phyloP scores from a whole-genome alignment of 495 filamentous ascomycete species.

The Recurvomyces mirabilis region DNA sequence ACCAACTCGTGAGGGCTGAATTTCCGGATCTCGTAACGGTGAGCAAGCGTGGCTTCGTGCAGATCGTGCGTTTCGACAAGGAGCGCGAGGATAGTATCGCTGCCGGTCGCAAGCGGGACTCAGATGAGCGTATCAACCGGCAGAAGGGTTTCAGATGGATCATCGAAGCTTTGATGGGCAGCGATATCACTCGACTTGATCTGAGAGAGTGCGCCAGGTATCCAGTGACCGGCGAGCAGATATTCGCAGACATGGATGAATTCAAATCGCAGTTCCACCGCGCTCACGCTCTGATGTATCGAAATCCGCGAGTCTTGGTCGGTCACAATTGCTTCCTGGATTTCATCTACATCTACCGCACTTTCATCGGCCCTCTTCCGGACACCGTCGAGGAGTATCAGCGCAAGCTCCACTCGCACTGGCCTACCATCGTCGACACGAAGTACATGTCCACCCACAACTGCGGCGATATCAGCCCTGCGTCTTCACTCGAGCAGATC shows the following conservation, averaged over 20 bases:
- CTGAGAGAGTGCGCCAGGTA: slow-evolving; percentile 31
- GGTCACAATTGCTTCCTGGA: slow-evolving; percentile 74
- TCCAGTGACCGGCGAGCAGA: slow-evolving; percentile 18
- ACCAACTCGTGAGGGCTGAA: slow-evolving; percentile 54
- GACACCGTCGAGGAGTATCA: slow-evolving; percentile 50
- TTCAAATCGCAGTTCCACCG: slow-evolving; percentile 27
- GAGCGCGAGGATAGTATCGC: slow-evolving; percentile 36
- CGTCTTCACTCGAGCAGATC: slow-evolving; percentile 41
- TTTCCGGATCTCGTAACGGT: slow-evolving; percentile 46
- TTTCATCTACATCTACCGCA: slow-evolving; percentile 56
- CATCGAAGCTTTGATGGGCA: slow-evolving; percentile 54
- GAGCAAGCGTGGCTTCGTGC: slow-evolving; percentile 38
- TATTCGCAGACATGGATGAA: slow-evolving; percentile 23
- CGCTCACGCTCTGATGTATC: slow-evolving; percentile 33
- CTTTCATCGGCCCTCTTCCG: slow-evolving; percentile 59
- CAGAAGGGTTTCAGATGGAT: slow-evolving; percentile 58
- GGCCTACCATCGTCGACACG: slow-evolving; percentile 64
- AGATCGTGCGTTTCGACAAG: slow-evolving; percentile 40
- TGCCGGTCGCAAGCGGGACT: slow-evolving; percentile 30
- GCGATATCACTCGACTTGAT: slow-evolving; percentile 43
- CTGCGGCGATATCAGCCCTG: slow-evolving; percentile 40
- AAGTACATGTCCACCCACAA: slow-evolving; percentile 59
- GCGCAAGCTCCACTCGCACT: slow-evolving; percentile 40
- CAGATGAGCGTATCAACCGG: slow-evolving; percentile 35
- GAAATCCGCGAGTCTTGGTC: slow-evolving; percentile 46